These are phyloP conservation scores for Calonectria pteridis DNA, from an alignment of 2,329 filamentous ascomycete species.

Conservation along the genomic window DNA sequence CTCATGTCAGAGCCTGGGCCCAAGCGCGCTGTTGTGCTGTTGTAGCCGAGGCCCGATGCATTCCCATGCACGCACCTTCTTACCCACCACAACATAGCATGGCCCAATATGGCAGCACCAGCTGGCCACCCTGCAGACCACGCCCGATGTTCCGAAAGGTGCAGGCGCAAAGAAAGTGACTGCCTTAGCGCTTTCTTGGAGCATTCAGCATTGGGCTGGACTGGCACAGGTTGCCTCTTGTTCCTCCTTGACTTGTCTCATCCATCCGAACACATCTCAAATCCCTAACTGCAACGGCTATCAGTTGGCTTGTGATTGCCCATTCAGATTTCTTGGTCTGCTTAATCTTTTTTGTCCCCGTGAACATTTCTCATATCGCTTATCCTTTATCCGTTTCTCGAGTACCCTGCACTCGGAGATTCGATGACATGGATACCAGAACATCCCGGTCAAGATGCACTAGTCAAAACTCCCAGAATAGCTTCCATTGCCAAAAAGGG, in stretches of 20 bases:
- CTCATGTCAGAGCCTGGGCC: not conserved
- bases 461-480: conserved; percentile 56
- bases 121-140: not conserved
- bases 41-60: not conserved
- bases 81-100: not conserved
- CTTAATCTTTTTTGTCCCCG: conserved; percentile 31
- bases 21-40: not conserved
- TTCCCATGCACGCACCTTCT: not conserved
- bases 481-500: conserved; percentile 46
- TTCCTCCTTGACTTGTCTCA: conserved; percentile 20
- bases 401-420: conserved; percentile 7
- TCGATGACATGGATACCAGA: conserved; percentile 46
- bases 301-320: conserved; percentile 37
- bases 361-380: conserved; percentile 36
- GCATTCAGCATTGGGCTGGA: not conserved
- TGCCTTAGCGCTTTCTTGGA: not conserved
- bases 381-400: conserved; percentile 25
- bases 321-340: conserved; percentile 32
- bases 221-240: not conserved
- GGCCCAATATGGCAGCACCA: not conserved
- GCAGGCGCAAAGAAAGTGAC: not conserved
- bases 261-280: conserved; percentile 30
- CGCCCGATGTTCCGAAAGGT: not conserved
- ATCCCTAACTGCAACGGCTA: conserved; percentile 31
- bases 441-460: conserved; percentile 49